Evolutionary conservation across 345 rosid species (phyloP), one percentile per base, ranked within the genome.

Genomic region (Mercurialis annua): DNA sequence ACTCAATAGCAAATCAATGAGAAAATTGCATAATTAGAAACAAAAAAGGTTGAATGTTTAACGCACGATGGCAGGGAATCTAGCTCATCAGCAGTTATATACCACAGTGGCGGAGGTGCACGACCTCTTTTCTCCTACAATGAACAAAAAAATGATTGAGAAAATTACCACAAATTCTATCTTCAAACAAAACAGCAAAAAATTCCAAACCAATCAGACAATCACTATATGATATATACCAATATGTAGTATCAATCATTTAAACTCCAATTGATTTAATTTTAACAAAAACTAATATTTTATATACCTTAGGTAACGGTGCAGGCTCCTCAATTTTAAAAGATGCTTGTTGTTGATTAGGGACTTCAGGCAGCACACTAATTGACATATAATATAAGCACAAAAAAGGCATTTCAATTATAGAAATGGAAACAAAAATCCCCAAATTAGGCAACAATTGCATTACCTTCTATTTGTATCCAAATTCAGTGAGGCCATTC

Each of bases 111-210:
- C 55, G 96, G 81, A 67, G 92, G 40, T 24, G 75, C 83, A 17
- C 91, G 92, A 52, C 90, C 83, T 65, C 87, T 93, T 81, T 87
- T 90, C 86, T 87, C 97, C 97, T 93, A 79, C 17, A 77, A 71
- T 44, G 36, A 52, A 69, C 62, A 68, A 38, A 65, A 34, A 33
- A 58, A 11, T n/a, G 51, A 31, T 66, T 26, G 16, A 27, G 20
- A 52, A 11, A 61, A 23, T 53, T 43, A 20, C 38, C 47, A 16
- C 23, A 53, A n/a, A 12, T 15, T 56, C 36, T n/a, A 61, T 18
- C 23, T 60, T 26, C 53, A 27, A 26, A 5, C 14, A 17, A 29
- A 23, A 23, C 30, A n/a, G 12, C 17, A 20, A 50, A 56, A 46
- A 49, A 16, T 23, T 43, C 36, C 30, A 16, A n/a, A 4, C 30